These are phyloP conservation scores for Hortiboletus rubellus DNA, from an alignment of 1,284 basidiomycete genomes.

Conservation along the genomic window DNA sequence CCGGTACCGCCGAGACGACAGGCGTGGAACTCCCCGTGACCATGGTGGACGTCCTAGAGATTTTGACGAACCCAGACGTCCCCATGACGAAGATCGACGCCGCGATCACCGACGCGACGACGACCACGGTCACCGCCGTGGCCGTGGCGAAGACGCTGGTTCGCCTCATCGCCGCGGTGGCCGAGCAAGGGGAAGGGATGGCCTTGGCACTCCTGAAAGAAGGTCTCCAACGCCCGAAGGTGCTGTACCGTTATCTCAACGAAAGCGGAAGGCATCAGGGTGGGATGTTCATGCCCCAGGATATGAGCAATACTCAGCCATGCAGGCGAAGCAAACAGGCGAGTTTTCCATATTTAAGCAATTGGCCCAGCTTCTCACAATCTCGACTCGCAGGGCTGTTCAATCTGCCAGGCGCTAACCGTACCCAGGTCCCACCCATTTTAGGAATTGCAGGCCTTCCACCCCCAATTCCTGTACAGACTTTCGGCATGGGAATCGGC, in stretches of 20 bases:
- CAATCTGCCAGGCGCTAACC: constrained; percentile 89
- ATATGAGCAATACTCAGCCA: constrained; percentile 91
- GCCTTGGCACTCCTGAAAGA: constrained; percentile 68
- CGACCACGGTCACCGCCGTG: constrained; percentile 36
- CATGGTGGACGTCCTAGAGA: constrained; percentile 43
- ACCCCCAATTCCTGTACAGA: constrained; percentile 79
- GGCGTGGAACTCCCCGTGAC: constrained; percentile 37
- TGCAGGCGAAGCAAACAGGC: constrained; percentile 98
- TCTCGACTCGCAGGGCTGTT: constrained; percentile 64
- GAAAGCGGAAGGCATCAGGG: constrained; percentile 83
- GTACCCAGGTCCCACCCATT: constrained; percentile 82
- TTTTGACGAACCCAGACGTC: constrained; percentile 44
- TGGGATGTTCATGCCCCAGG: constrained; percentile 97
- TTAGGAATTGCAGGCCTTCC: constrained; percentile 76
- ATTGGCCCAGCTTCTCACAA: constrained; percentile 1
- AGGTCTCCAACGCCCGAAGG: constrained; percentile 92
- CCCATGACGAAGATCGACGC: constrained; percentile 48
- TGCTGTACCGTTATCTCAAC: constrained; percentile 78
- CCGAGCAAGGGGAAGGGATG: constrained; percentile 48
- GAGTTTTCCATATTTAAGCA: constrained; percentile 21
- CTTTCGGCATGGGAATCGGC: constrained; percentile 81
- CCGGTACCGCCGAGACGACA: constrained; percentile 44
- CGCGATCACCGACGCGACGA: constrained; percentile 53
- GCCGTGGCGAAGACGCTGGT: constrained; percentile 39
- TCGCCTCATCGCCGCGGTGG: constrained; percentile 40